A percentile compares a stretch with the other conserved stretches of the same genome.
These are phyloP conservation scores for Serendipita sp. DNA, from an alignment of 768 basidiomycete species.

Conservation along the genomic window DNA sequence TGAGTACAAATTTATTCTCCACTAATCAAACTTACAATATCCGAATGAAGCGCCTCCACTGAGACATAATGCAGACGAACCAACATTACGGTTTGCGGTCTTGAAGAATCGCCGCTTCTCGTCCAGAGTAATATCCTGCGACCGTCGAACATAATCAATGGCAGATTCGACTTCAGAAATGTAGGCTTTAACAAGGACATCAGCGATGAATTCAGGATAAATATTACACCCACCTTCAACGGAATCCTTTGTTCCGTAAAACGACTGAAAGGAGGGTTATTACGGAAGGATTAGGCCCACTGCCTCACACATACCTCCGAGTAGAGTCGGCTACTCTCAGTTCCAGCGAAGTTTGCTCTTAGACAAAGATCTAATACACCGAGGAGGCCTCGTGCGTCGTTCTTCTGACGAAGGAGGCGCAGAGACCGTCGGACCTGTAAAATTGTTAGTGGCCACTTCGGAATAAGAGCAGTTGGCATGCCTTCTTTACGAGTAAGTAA, in stretches of 20 bases:
- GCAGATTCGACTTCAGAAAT: constrained; percentile 61
- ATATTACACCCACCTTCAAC: constrained; percentile 47
- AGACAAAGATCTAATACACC: constrained; percentile 86
- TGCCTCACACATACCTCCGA: constrained; percentile 44
- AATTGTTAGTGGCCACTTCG: not conserved
- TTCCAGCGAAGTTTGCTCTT: constrained; percentile 73
- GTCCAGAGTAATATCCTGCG: constrained; percentile 56
- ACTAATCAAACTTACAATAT: constrained; percentile 46
- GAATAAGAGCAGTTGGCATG: constrained; percentile 14
- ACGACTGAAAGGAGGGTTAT: constrained; percentile 42
- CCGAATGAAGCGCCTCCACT: constrained; percentile 95
- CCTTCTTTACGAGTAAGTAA: constrained; percentile 71
- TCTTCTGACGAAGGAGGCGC: constrained; percentile 47
- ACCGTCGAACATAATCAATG: constrained; percentile 58
- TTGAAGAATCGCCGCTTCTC: constrained; percentile 91
- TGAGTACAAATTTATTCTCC: not conserved
- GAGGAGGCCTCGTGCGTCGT: constrained; percentile 71
- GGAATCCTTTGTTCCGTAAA: constrained; percentile 74
- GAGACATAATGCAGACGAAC: constrained; percentile 80
- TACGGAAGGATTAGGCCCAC: constrained; percentile 8
- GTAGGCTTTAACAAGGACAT: constrained; percentile 36
- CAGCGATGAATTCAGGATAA: constrained; percentile 6
- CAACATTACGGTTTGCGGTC: constrained; percentile 74
- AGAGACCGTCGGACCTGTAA: constrained; percentile 60
- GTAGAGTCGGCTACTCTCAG: constrained; percentile 74